Evolutionary conservation across 495 filamentous ascomycete genomes (phyloP).

Genomic region (Penicillium pulvis): DNA sequence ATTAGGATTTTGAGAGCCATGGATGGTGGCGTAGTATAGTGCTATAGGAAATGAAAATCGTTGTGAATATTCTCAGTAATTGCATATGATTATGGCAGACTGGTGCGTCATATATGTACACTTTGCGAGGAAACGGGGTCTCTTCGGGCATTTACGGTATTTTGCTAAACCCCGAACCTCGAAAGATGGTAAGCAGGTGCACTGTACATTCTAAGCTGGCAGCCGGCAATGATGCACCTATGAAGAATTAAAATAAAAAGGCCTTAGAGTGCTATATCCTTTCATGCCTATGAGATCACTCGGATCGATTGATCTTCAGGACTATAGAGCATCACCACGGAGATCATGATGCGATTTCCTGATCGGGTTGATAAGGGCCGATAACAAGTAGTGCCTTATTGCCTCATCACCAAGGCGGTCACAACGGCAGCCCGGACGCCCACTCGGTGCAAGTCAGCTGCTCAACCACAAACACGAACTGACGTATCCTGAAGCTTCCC

Average conservation of each 20-base stretch:
- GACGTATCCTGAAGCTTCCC: slow-evolving; percentile 42
- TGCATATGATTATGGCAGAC: background rate
- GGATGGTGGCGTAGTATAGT: too few relatives aligned
- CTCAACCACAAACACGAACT: slow-evolving; percentile 32
- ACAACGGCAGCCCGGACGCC: slow-evolving; percentile 19
- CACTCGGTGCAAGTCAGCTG: slow-evolving; percentile 29
- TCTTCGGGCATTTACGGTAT: slow-evolving; percentile 6
- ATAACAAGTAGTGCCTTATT: background rate
- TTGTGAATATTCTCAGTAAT: too few relatives aligned
- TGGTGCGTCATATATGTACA: slow-evolving; percentile 1
- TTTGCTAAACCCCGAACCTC: background rate
- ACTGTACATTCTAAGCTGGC: too few relatives aligned
- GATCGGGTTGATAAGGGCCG: slow-evolving; percentile 1
- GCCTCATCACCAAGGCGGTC: slow-evolving; percentile 25
- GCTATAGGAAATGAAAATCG: background rate
- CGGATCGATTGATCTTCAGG: too few relatives aligned
- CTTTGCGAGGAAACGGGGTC: background rate
- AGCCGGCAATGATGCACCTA: too few relatives aligned
- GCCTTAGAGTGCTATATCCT: too few relatives aligned
- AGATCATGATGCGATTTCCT: slow-evolving; percentile 22
- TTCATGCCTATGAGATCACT: too few relatives aligned
- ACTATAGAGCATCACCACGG: too few relatives aligned
- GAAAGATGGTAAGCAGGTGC: too few relatives aligned
- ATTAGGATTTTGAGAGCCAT: slow-evolving; percentile 32
- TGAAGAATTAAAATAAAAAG: too few relatives aligned